These are phyloP conservation scores for Russula sp. DNA, from an alignment of 768 basidiomycete genomes.

Conservation along the genomic window DNA sequence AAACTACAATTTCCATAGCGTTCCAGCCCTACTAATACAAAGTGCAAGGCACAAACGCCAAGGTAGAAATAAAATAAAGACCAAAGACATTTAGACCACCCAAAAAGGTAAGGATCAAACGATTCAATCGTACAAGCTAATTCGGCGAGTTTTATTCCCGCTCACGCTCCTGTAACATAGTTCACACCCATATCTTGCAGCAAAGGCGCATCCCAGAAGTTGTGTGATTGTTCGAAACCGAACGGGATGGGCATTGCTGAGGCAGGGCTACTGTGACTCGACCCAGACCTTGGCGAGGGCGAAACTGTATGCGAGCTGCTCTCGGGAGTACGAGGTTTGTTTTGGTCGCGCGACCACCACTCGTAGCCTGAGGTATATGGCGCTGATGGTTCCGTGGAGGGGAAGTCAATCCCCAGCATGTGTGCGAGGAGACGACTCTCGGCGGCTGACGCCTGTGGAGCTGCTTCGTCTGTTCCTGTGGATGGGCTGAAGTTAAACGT, in stretches of 20 bases:
- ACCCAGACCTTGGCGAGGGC: slow-evolving; percentile 26
- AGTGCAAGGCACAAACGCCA: background rate
- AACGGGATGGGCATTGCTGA: slow-evolving; percentile 30
- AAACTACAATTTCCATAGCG: background rate
- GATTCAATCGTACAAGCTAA: background rate
- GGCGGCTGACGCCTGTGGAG: slow-evolving; percentile 6
- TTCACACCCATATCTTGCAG: slow-evolving; percentile 16
- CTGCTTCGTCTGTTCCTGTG: background rate
- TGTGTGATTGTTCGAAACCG: slow-evolving; percentile 28
- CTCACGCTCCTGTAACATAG: slow-evolving; percentile 11
- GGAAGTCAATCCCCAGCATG: slow-evolving; percentile 29
- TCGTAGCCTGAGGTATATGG: slow-evolving; percentile 25
- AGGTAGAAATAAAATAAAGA: slow-evolving; percentile 4
- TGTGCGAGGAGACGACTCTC: slow-evolving; percentile 29
- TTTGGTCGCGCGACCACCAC: slow-evolving; percentile 28
- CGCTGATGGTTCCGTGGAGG: slow-evolving; percentile 20
- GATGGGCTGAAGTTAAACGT: slow-evolving; percentile 5
- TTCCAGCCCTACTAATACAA: background rate
- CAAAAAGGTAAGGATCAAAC: background rate
- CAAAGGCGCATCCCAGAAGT: slow-evolving; percentile 26
- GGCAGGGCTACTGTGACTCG: slow-evolving; percentile 28
- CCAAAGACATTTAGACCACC: background rate
- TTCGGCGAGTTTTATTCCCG: background rate
- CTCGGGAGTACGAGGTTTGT: slow-evolving; percentile 13
- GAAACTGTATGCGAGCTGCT: slow-evolving; percentile 19